Percentiles rank a stretch among this genome's conserved stretches.
Conservation (phyloP, 225 moss, liverwort and hornwort genomes). For the Marchantia paleacea region DNA sequence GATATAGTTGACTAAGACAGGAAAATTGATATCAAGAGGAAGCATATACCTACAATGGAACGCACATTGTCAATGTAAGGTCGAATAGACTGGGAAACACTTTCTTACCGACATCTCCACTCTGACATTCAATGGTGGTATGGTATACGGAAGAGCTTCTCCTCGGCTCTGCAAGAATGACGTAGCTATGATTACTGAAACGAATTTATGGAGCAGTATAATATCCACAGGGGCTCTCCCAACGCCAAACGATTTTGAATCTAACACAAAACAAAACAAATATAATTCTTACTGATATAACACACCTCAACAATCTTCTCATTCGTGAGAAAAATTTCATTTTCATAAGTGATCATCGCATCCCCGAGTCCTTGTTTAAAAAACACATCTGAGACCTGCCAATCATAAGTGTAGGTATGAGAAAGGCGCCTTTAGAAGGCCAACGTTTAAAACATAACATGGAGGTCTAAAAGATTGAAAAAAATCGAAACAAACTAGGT, state of each 20-base stretch:
- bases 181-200: neutral
- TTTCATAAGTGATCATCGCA: conserved; percentile 40
- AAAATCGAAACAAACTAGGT: no score
- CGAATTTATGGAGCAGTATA: no score
- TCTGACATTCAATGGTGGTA: conserved; percentile 34
- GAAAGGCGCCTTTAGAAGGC: neutral
- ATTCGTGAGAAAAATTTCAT: conserved; percentile 38
- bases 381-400: conserved; percentile 42
- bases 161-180: conserved; percentile 18
- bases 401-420: neutral
- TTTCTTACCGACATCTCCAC: conserved; percentile 35
- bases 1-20: neutral
- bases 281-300: neutral
- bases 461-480: no score
- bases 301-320: conserved; percentile 33
- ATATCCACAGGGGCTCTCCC: neutral
- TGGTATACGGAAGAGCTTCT: conserved; percentile 33
- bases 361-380: conserved; percentile 41
- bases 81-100: neutral
- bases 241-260: no score
- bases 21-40: neutral
- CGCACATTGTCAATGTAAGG: no score
- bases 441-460: neutral
- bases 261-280: neutral
- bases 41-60: no score